Conservation (phyloP, 2,329 filamentous ascomycete genomes). For the Metarhizium humberi region DNA sequence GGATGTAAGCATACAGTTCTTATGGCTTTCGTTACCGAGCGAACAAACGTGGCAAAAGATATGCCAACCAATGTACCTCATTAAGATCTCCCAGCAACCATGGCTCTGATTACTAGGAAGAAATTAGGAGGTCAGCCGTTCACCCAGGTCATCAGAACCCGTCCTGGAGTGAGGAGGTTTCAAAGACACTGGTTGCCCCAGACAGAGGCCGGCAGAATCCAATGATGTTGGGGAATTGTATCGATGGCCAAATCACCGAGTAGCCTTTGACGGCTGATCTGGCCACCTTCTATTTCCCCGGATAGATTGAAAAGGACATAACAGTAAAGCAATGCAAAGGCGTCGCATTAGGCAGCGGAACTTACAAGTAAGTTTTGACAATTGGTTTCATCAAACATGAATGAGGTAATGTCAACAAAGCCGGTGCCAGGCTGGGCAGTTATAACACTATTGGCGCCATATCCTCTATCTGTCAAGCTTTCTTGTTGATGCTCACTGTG, state of each 20-base stretch:
- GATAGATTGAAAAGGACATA: background rate
- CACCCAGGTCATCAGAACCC: conserved; percentile 29
- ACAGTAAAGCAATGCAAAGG: conserved; percentile 6
- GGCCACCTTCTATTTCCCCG: conserved; percentile 54
- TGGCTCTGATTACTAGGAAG: conserved; percentile 39
- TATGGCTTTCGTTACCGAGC: background rate
- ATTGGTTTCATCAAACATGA: conserved; percentile 62
- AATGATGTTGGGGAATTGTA: conserved; percentile 58
- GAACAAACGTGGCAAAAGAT: background rate
- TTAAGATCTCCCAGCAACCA: conserved; percentile 38
- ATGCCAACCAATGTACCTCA: conserved; percentile 34
- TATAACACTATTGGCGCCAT: conserved; percentile 72
- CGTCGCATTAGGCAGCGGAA: conserved; percentile 7
- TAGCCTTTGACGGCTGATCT: conserved; percentile 31
- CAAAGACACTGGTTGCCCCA: conserved; percentile 13
- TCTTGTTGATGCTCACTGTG: conserved; percentile 36
- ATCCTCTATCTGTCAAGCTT: conserved; percentile 58
- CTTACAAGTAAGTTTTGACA: conserved; percentile 38
- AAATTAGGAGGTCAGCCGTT: conserved; percentile 29
- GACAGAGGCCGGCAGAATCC: conserved; percentile 13
- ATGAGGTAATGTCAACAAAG: conserved; percentile 71
- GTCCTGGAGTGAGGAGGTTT: conserved; percentile 30
- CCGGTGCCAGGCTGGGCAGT: conserved; percentile 56
- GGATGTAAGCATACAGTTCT: conserved; percentile 12
- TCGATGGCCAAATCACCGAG: conserved; percentile 53